Percentiles rank a stretch among this genome's conserved stretches.
These are phyloP conservation scores for Incumbomyces delicatus DNA, from an alignment of 2,329 filamentous ascomycete genomes.

Conservation along the genomic window DNA sequence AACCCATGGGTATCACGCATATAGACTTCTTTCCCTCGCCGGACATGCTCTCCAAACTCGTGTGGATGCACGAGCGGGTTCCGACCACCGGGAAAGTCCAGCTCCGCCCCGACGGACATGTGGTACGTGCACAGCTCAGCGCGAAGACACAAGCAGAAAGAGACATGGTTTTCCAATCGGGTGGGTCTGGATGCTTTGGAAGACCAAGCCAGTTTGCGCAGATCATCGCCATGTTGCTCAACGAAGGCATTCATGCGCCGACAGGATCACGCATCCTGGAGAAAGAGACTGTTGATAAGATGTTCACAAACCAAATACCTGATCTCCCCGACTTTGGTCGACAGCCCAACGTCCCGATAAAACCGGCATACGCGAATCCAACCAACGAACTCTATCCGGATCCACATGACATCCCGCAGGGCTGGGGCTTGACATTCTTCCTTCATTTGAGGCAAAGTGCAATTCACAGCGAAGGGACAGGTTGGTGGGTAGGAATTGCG, in stretches of 20 bases:
- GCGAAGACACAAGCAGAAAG: conserved; percentile 36
- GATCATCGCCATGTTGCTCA: conserved; percentile 51
- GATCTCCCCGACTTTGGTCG: conserved; percentile 46
- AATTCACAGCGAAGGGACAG: conserved; percentile 44
- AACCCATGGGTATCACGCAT: conserved; percentile 40
- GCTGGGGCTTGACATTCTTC: conserved; percentile 56
- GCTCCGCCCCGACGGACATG: conserved; percentile 38
- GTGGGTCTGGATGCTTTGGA: conserved; percentile 54
- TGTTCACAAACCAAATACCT: conserved; percentile 57
- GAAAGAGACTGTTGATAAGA: conserved; percentile 49
- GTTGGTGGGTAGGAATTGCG: conserved; percentile 49
- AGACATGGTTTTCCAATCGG: conserved; percentile 44
- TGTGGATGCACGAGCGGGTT: conserved; percentile 47
- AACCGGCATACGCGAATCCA: conserved; percentile 43
- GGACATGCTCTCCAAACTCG: conserved; percentile 46
- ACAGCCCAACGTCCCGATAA: conserved; percentile 35
- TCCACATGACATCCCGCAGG: conserved; percentile 43
- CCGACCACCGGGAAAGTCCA: conserved; percentile 31
- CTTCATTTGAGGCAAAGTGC: conserved; percentile 36
- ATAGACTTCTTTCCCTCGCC: conserved; percentile 48
- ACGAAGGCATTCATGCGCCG: conserved; percentile 51
- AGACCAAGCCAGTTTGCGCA: conserved; percentile 51
- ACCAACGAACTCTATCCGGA: conserved; percentile 48
- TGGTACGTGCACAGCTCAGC: conserved; percentile 38
- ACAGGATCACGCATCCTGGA: conserved; percentile 48